These are phyloP conservation scores for Salix viminalis DNA, from an alignment of 345 rosid species.

Conservation along the genomic window DNA sequence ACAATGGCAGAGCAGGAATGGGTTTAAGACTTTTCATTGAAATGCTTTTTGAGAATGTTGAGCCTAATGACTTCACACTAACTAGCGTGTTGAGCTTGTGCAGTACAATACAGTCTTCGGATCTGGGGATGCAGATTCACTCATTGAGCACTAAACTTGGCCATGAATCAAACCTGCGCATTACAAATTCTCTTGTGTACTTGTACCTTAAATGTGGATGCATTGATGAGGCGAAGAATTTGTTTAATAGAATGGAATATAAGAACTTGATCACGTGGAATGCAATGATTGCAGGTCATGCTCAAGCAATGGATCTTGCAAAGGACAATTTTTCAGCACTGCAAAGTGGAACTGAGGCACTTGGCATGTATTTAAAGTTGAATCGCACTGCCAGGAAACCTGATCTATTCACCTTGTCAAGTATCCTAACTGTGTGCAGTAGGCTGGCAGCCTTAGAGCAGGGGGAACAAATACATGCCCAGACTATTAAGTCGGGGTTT, in stretches of 20 bases:
- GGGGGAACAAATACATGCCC: conserved; percentile 59
- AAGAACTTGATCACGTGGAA: conserved; percentile 54
- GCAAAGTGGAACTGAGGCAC: conserved; percentile 41
- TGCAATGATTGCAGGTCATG: conserved; percentile 54
- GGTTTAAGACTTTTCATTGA: conserved; percentile 41
- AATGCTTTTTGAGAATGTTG: conserved; percentile 39
- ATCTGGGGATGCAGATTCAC: conserved; percentile 43
- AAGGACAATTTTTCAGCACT: conserved; percentile 36
- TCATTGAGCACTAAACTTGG: conserved; percentile 42
- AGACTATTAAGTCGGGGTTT: conserved; percentile 39
- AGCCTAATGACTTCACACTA: conserved; percentile 54
- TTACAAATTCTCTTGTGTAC: conserved; percentile 45
- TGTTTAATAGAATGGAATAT: conserved; percentile 29
- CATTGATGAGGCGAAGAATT: conserved; percentile 32
- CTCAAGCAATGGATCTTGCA: conserved; percentile 42
- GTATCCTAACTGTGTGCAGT: conserved; percentile 44
- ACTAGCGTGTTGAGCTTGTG: conserved; percentile 50
- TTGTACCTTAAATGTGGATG: conserved; percentile 48
- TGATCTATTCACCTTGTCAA: conserved; percentile 51
- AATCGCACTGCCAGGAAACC: conserved; percentile 36
- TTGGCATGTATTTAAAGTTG: conserved; percentile 32
- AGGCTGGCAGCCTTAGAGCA: conserved; percentile 38
- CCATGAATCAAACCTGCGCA: conserved; percentile 22
- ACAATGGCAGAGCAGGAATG: conserved; percentile 31
- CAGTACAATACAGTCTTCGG: conserved; percentile 25